Conservation (phyloP, 2,329 filamentous ascomycete genomes). For the Fusarium sp. region DNA sequence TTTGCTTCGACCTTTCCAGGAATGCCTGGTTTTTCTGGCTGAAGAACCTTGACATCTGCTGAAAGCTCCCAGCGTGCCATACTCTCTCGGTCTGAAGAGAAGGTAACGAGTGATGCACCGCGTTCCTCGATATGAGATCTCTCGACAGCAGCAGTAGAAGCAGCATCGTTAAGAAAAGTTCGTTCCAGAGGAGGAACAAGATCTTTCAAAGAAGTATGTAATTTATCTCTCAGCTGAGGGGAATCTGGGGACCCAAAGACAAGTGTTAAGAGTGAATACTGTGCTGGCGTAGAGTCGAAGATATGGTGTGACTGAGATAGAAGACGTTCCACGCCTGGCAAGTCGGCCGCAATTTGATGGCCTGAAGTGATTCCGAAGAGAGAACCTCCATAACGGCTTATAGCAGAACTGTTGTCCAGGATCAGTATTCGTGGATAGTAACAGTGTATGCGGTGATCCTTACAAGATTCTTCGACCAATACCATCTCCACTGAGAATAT, state of each 20-base stretch:
- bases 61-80: slow-evolving; percentile 38
- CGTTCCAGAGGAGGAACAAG: slow-evolving; percentile 28
- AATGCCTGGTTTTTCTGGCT: not conserved
- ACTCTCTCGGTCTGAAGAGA: slow-evolving; percentile 8
- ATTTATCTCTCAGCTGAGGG: slow-evolving; percentile 12
- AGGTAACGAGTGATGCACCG: slow-evolving; percentile 27
- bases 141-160: slow-evolving; percentile 34
- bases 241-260: slow-evolving; percentile 30
- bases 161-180: slow-evolving; percentile 35
- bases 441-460: not conserved
- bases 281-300: slow-evolving; percentile 16
- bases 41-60: slow-evolving; percentile 10
- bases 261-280: slow-evolving; percentile 24
- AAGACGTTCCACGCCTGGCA: slow-evolving; percentile 30
- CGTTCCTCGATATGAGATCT: slow-evolving; percentile 22
- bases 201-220: slow-evolving; percentile 13
- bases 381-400: slow-evolving; percentile 30
- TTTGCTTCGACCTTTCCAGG: slow-evolving; percentile 13
- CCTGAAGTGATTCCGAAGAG: slow-evolving; percentile 35
- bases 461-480: slow-evolving; percentile 28
- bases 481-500: slow-evolving; percentile 24
- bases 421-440: not conserved
- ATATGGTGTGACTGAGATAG: slow-evolving; percentile 28
- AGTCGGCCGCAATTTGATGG: slow-evolving; percentile 31
- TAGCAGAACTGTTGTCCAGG: slow-evolving; percentile 1